A percentile compares a stretch with the other conserved stretches of the same genome.
Conservation (phyloP, 495 filamentous ascomycete genomes). For the Usnea hakonensis region DNA sequence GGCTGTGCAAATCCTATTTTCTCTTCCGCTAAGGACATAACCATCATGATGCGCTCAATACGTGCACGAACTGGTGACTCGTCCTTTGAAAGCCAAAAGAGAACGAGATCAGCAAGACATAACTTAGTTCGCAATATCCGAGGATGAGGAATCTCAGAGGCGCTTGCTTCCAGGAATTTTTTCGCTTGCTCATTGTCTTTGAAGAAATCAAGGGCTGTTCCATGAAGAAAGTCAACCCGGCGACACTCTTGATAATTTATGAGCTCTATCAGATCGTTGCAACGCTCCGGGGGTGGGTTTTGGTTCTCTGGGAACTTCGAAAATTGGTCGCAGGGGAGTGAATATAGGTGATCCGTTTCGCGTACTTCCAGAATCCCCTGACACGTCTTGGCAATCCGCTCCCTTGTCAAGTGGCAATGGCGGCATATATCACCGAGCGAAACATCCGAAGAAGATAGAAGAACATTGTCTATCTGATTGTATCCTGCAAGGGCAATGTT, state of each 20-base stretch:
- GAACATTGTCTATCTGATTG: background rate
- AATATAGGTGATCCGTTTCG: background rate
- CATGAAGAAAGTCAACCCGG: background rate
- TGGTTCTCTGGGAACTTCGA: background rate
- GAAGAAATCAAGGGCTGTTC: background rate
- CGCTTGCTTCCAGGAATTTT: background rate
- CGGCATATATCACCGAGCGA: background rate
- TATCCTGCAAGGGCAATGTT: background rate
- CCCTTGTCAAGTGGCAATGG: background rate
- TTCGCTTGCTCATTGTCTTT: background rate
- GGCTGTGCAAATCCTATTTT: background rate
- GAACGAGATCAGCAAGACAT: background rate
- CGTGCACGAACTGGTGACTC: background rate
- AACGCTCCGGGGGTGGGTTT: background rate
- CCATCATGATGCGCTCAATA: background rate
- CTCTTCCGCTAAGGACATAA: background rate
- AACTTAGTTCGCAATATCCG: background rate
- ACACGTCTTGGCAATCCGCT: background rate
- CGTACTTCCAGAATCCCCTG: background rate
- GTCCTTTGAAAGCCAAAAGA: background rate
- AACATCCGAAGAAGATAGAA: background rate
- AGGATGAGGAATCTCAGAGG: background rate
- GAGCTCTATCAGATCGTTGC: background rate
- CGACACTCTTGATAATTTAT: too few species aligned
- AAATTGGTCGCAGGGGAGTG: background rate